Base-by-base conservation (phyloP, 1,139 yeast genomes). In the Kodamaea sp. region DNA sequence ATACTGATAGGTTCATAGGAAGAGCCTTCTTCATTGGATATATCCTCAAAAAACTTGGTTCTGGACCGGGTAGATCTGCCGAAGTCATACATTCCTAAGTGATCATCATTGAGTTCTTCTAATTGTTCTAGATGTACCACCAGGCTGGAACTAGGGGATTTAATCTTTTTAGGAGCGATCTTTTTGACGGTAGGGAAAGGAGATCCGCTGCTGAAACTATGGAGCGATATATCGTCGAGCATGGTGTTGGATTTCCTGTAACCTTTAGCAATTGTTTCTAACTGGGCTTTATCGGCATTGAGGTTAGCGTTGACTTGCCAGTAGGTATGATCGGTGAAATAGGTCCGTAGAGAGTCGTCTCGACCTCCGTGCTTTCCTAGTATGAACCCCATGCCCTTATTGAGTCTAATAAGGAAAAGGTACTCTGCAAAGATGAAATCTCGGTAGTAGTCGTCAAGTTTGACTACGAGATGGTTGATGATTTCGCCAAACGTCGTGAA, bases 351-450 rank as follows among this genome's bases (percentile, higher is more conserved):
- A 8, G 32, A 34, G 14, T 33, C 33, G 26, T 42, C 47, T 8
- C 37, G 22, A 1, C 42, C 43, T 6, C 23, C 30, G 18, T 42
- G 43, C 14, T 31, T 35, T 9, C 38, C 49, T 22, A 31, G 11
- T 3, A 39, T 23, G 26, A 27, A 45, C 2, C 48, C 46, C 12
- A 23, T 29, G 11, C 26, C 29, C 5, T 37, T 33, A 9, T 32
- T 35, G 18, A 47, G 31, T 10, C 31, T 32, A 6, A 45, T 29
- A 4, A 45, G 28, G 2, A 44, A 20, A n/a, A 39, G 22, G 25
- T 33, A 29, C 15, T 43, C 42, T 8, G 46, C 29, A 22, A 43
- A 32, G 29, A 26, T 37, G 23, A 46, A 33, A n/a, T 31, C 29
- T n/a, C 22, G 31, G 14, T 44, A 28, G 26, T 31, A 36, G 11